A percentile compares a stretch with the other conserved stretches of the same genome.
Conservation (phyloP, 2,329 filamentous ascomycete genomes). For the Davidsoniella virescens region DNA sequence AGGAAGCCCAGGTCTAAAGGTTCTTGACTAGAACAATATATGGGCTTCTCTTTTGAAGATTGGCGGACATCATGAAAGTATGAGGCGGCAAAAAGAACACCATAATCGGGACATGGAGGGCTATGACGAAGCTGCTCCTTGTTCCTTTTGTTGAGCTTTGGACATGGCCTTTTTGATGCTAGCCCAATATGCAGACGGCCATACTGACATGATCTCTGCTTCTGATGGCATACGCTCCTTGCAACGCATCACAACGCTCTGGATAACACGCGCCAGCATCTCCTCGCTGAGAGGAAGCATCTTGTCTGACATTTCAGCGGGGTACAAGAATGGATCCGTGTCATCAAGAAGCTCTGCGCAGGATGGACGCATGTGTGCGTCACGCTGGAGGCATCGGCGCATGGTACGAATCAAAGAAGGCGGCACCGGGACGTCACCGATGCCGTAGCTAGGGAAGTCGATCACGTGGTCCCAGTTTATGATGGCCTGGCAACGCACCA, state of each 20-base stretch:
- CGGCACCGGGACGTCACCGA: slow-evolving; percentile 48
- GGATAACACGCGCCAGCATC: slow-evolving; percentile 42
- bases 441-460: slow-evolving; percentile 51
- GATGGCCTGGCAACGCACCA: slow-evolving; percentile 74
- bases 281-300: slow-evolving; percentile 46
- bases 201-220: slow-evolving; percentile 35
- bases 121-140: neutral
- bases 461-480: slow-evolving; percentile 62
- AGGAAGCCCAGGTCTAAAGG: neutral
- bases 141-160: slow-evolving; percentile 8
- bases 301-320: slow-evolving; percentile 37
- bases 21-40: too few species aligned
- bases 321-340: slow-evolving; percentile 48
- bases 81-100: neutral
- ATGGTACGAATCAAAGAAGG: slow-evolving; percentile 43
- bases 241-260: slow-evolving; percentile 44
- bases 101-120: neutral
- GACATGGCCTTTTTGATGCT: slow-evolving; percentile 36
- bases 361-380: slow-evolving; percentile 45
- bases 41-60: neutral
- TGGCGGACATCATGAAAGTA: neutral
- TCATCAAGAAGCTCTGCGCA: slow-evolving; percentile 44
- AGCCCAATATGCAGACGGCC: slow-evolving; percentile 46
- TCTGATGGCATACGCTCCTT: slow-evolving; percentile 43
- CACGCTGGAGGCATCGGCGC: slow-evolving; percentile 44